These are phyloP conservation scores for Fistulinella prunicolor DNA, from an alignment of 768 basidiomycete genomes.

Conservation along the genomic window DNA sequence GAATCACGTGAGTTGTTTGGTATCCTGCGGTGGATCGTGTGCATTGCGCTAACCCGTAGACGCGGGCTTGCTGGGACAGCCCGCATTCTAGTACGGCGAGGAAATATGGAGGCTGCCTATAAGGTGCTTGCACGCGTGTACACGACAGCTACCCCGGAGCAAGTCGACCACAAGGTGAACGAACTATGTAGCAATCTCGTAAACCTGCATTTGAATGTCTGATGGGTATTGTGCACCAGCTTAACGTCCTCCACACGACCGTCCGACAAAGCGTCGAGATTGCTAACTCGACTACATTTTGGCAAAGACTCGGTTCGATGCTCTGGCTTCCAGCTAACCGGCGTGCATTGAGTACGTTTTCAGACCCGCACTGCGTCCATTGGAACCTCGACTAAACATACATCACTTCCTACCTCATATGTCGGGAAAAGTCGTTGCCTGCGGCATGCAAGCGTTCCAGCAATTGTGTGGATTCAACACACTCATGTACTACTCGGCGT, in stretches of 20 bases:
- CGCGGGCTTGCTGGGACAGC: conserved; percentile 30
- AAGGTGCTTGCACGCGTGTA: conserved; percentile 67
- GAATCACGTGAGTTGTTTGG: conserved; percentile 66
- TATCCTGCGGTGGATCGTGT: too few relatives aligned
- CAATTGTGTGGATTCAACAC: conserved; percentile 86
- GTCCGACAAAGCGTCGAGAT: conserved; percentile 64
- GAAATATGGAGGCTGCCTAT: conserved; percentile 48
- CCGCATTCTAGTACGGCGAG: conserved; percentile 63
- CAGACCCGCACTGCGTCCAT: not conserved
- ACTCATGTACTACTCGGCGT: conserved; percentile 72
- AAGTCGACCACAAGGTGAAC: conserved; percentile 62
- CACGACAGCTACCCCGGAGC: conserved; percentile 55
- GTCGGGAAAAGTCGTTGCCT: conserved; percentile 55
- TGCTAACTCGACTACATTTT: conserved; percentile 57
- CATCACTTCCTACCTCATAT: too few relatives aligned
- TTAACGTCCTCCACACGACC: conserved; percentile 55
- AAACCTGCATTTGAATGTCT: too few relatives aligned
- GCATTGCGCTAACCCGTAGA: not conserved
- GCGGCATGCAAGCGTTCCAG: conserved; percentile 81
- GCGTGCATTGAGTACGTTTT: conserved; percentile 58
- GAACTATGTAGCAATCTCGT: not conserved
- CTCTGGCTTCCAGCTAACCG: conserved; percentile 56
- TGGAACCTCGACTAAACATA: conserved; percentile 1
- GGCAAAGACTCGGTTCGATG: conserved; percentile 54
- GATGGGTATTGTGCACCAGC: conserved; percentile 36